Evolutionary conservation across 1,284 basidiomycete genomes (phyloP), one percentile per base, ranked within the genome.

Genomic region (Tylopilus orsonianus): DNA sequence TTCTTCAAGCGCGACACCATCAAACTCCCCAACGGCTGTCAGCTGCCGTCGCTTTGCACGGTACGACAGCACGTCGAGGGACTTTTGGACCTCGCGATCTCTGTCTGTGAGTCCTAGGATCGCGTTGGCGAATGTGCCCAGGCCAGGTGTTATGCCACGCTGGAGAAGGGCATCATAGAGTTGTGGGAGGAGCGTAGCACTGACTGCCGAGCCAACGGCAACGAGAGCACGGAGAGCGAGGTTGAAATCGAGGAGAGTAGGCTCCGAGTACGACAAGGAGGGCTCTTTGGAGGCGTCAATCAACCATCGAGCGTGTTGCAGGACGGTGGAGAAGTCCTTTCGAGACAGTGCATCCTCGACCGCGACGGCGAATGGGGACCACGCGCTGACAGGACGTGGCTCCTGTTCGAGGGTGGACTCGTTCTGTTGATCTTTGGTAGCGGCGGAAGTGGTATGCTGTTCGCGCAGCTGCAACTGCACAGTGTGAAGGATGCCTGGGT

Each of bases 101-200:
- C 93, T 84, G 23, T 77, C 71, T 19, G 83, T 81, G 49, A 97
- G 78, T 0, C 83, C 84, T 2, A 69, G 63, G 53, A 97, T 83
- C 44, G 95, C 74, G 29, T 71, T 69, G n/a, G 74, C 65, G 62
- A 92, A 94, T 0, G 92, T 94, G 32, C 68, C 61, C 10, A 72
- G 59, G 56, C 86, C 85, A 14, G 93, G 92, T 0, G 79, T 62
- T 12, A 93, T 62, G 19, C 81, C 80, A 36, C 72, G 73, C n/a
- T 75, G 70, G 39, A 93, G 70, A 77, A 95, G 83, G 47, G 83
- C 75, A 58, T 89, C 82, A 73, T 96, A 96, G 5, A 83, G 75
- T 49, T 85, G 79, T 52, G 90, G 69, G 41, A 93, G 70, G 33
- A 77, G 64, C 0, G 74, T 71, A 33, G 91, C 74, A 82, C 78